A percentile compares a stretch with the other conserved stretches of the same genome.
Evolutionary conservation across 306 rosid species (phyloP).

Genomic region (Medicago arabica): DNA sequence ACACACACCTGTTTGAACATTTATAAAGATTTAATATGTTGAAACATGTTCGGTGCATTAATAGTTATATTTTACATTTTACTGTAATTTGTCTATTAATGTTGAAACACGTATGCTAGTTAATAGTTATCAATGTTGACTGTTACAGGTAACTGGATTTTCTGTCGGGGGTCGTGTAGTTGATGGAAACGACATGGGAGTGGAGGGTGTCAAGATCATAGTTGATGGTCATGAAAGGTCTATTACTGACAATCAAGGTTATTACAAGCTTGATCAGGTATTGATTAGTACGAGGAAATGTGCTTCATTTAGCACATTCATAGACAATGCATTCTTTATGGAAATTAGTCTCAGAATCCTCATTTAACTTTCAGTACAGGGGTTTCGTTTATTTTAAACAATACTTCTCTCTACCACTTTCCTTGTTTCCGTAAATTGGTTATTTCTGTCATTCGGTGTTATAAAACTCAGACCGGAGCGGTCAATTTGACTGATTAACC

Average conservation of each 20-base stretch:
- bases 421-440: slow-evolving; percentile 6
- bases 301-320: slow-evolving; percentile 32
- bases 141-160: slow-evolving; percentile 92
- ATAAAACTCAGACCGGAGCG: background rate
- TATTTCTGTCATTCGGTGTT: slow-evolving; percentile 7
- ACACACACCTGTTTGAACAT: background rate
- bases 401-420: slow-evolving; percentile 1
- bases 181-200: slow-evolving; percentile 85
- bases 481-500: background rate
- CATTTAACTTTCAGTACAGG: slow-evolving; percentile 25
- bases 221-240: slow-evolving; percentile 95
- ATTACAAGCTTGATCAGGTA: slow-evolving; percentile 99
- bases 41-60: slow-evolving; percentile 15
- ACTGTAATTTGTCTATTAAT: slow-evolving; percentile 18
- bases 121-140: slow-evolving; percentile 30
- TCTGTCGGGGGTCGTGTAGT: slow-evolving; percentile 96
- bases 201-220: slow-evolving; percentile 84
- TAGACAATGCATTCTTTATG: slow-evolving; percentile 24
- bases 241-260: slow-evolving; percentile 88
- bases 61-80: background rate
- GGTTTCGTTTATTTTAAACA: slow-evolving; percentile 1
- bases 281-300: slow-evolving; percentile 18
- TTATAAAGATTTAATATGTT: slow-evolving; percentile 22
- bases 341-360: slow-evolving; percentile 16
- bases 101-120: slow-evolving; percentile 33